Evolutionary conservation across 148 eudicot genomes (phyloP), one percentile per base, ranked within the genome.

Genomic region (Chenopodium quinoa): DNA sequence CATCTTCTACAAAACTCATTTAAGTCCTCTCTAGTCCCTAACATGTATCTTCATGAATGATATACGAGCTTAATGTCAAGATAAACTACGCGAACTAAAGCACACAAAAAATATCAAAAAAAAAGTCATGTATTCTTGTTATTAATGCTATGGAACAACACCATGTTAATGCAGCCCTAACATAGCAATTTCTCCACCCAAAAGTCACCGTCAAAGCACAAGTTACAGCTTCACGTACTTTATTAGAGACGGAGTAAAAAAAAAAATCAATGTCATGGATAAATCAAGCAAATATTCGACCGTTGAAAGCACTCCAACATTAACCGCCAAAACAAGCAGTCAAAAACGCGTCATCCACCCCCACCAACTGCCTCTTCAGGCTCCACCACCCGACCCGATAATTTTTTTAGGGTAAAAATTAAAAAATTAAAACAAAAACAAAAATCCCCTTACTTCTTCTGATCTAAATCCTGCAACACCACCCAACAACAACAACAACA

Each of bases 311-410:
- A 78, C 60, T 27, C 22, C 32, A 31, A 37, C 1, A 5, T 52
- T 70, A 56, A 63, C 81, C 81, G 81, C 75, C 81, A 79, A 79
- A 68, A 67, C 31, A 1, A 52, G 50, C 52, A 22, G 52, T 73
- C 75, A 72, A 12, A 65, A 63, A 64, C 81, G 64, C 74, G 64
- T 68, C 47, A 19, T 37, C 50, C 56, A 14, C 73, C 50, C 60
- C 80, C 34, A 32, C 79, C 48, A 63, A 63, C 52, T 63, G 63
- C 37, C 50, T 76, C 44, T 37, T 5, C 44, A 5, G 44, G 44
- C 50, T 76, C n/a, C 56, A 10, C 56, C 56, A 52, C 16, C 56
- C 56, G 9, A 52, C 44, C 44, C 16, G 16, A 52, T 14, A 12
- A 52, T 52, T 52, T 52, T 58, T 50, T 50, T 31, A 7, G 23